A percentile compares a stretch with the other conserved stretches of the same genome.
Evolutionary conservation across 2,329 filamentous ascomycete genomes (phyloP).

Genomic region (Cordyceps javanica): DNA sequence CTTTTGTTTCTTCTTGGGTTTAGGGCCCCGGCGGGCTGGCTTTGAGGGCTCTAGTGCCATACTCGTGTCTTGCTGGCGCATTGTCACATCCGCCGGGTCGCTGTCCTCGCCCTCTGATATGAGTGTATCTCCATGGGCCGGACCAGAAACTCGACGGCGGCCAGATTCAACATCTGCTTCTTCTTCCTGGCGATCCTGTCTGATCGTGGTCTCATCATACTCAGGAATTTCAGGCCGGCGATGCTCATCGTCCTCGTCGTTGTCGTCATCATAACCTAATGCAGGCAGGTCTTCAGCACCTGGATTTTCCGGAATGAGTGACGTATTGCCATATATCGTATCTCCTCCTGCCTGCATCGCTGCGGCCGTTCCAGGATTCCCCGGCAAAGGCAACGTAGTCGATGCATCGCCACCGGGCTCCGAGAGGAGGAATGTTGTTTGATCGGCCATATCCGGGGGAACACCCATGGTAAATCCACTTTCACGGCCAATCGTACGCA

Average conservation of each 20-base stretch:
- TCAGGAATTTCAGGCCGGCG: background rate
- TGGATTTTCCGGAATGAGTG: conserved; percentile 16
- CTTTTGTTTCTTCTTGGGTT: conserved; percentile 32
- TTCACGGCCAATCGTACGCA: conserved; percentile 37
- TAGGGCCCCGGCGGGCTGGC: conserved; percentile 15
- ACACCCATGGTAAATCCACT: conserved; percentile 48
- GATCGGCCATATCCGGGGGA: conserved; percentile 39
- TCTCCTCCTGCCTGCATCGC: conserved; percentile 14
- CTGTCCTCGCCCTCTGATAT: conserved; percentile 11
- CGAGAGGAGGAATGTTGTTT: conserved; percentile 46
- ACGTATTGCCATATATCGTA: conserved; percentile 11
- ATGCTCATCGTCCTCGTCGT: background rate
- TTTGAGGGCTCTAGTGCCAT: conserved; percentile 4
- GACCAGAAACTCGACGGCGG: background rate
- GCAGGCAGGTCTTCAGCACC: background rate
- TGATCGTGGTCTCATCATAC: background rate
- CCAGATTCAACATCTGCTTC: background rate
- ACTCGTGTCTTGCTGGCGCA: background rate
- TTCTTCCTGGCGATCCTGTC: conserved; percentile 1
- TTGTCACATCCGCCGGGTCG: conserved; percentile 8
- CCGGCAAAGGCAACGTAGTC: conserved; percentile 22
- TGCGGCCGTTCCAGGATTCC: conserved; percentile 17
- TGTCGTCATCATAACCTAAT: background rate
- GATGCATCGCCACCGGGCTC: conserved; percentile 26
- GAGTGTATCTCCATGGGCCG: background rate